A percentile compares a stretch with the other conserved stretches of the same genome.
Conservation (phyloP, 73 alveolate species). For the Breviolum minutum region DNA sequence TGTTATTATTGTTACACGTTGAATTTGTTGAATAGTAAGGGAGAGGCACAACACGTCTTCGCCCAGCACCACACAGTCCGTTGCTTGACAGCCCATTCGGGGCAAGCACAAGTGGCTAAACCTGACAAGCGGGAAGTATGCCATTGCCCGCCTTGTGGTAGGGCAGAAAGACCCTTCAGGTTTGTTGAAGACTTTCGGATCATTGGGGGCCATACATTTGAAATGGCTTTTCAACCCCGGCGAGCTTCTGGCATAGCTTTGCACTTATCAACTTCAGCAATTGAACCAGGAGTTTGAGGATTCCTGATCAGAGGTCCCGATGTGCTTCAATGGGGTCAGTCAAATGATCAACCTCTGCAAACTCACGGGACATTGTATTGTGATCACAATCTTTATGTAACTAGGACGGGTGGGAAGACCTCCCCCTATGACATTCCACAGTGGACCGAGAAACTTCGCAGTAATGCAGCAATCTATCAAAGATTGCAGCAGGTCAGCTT, state of each 20-base stretch:
- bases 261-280: slow-evolving; percentile 45
- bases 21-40: not conserved
- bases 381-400: not conserved
- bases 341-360: not conserved
- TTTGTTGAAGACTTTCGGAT: not conserved
- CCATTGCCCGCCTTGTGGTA: not conserved
- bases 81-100: slow-evolving; percentile 95
- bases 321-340: slow-evolving; percentile 1
- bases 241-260: not conserved
- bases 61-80: slow-evolving; percentile 57
- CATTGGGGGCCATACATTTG: not conserved
- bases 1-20: not conserved
- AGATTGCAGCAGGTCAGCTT: slow-evolving; percentile 49
- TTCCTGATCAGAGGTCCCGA: slow-evolving; percentile 35
- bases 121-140: slow-evolving; percentile 19
- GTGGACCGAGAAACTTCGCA: slow-evolving; percentile 53
- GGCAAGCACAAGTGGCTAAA: slow-evolving; percentile 91
- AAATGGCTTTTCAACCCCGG: not conserved
- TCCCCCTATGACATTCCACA: slow-evolving; percentile 5
- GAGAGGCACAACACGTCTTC: slow-evolving; percentile 59
- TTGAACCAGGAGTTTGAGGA: slow-evolving; percentile 31
- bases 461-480: slow-evolving; percentile 25
- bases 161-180: not conserved
- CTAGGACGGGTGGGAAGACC: not conserved
- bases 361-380: not conserved